Conservation (phyloP, 75 land plant genomes). For the Sequoia sempervirens region DNA sequence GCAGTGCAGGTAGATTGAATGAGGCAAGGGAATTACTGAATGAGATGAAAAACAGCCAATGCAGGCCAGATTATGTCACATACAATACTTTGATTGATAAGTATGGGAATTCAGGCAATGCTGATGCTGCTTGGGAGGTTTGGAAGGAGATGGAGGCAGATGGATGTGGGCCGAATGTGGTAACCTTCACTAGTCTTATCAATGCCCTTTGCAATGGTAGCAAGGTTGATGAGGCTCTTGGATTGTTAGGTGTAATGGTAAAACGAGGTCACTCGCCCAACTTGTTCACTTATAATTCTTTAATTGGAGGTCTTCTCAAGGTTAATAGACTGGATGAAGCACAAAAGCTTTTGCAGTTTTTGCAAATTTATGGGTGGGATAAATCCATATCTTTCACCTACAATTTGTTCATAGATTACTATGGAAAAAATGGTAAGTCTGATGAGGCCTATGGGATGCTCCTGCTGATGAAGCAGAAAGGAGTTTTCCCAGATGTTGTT, state of each 20-base stretch:
- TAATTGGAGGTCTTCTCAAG: conserved; percentile 61
- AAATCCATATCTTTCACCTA: conserved; percentile 38
- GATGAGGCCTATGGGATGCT: conserved; percentile 47
- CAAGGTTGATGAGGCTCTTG: conserved; percentile 49
- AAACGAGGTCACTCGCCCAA: conserved; percentile 42
- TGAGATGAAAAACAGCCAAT: conserved; percentile 41
- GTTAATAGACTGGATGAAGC: conserved; percentile 43
- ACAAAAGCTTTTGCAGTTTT: conserved; percentile 25
- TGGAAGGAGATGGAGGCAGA: conserved; percentile 65
- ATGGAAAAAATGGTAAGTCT: conserved; percentile 51
- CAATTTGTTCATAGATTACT: conserved; percentile 56
- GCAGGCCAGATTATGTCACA: conserved; percentile 57
- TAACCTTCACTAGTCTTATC: conserved; percentile 60
- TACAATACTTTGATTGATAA: conserved; percentile 74
- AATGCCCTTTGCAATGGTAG: conserved; percentile 60
- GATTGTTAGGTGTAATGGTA: conserved; percentile 33
- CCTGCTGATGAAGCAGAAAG: conserved; percentile 41
- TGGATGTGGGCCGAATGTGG: conserved; percentile 64
- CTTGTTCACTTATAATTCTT: conserved; percentile 58
- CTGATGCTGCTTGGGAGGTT: conserved; percentile 33
- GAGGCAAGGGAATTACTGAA: conserved; percentile 44
- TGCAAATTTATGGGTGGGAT: conserved; percentile 35
- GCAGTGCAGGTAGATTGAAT: conserved; percentile 44
- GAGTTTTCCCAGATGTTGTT: conserved; percentile 49
- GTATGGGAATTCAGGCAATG: conserved; percentile 45